Evolutionary conservation across 805 yeast species (phyloP).

Genomic region (Cyberlindnera euphorbiae): DNA sequence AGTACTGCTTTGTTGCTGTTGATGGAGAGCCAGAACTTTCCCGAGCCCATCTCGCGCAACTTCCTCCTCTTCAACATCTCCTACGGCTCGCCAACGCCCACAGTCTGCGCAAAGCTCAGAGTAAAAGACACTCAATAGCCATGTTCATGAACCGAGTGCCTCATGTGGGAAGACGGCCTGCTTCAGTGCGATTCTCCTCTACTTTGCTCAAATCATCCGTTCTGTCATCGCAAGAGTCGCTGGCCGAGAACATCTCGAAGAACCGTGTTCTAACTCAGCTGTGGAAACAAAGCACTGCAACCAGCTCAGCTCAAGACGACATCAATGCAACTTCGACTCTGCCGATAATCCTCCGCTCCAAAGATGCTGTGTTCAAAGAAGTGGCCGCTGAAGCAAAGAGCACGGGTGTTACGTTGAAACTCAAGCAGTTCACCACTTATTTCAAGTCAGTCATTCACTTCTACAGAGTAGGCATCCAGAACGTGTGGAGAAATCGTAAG

Average conservation of each 20-base stretch:
- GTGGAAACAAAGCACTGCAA: constrained; percentile 8
- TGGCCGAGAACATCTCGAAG: constrained; percentile 6
- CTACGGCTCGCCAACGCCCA: too few relatives aligned
- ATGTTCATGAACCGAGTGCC: too few relatives aligned
- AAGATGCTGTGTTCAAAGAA: constrained; percentile 25
- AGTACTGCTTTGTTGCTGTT: too few relatives aligned
- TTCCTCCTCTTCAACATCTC: too few relatives aligned
- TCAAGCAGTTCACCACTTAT: constrained; percentile 38
- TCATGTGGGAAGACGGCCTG: too few relatives aligned
- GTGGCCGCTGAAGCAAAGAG: constrained; percentile 20
- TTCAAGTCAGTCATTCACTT: constrained; percentile 44
- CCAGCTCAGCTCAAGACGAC: constrained; percentile 7
- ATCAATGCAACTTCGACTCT: constrained; percentile 29
- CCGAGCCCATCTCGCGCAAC: too few relatives aligned
- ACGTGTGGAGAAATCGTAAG: constrained; percentile 45
- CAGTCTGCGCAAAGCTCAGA: too few relatives aligned
- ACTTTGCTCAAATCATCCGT: constrained; percentile 4
- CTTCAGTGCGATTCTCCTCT: constrained; percentile 8
- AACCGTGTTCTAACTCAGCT: constrained; percentile 12
- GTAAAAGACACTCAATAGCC: too few relatives aligned
- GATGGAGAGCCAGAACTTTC: too few relatives aligned
- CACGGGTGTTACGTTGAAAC: constrained; percentile 23
- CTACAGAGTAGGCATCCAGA: constrained; percentile 53
- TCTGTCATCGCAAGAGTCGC: constrained; percentile 1
- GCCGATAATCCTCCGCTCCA: constrained; percentile 28